Conservation (phyloP, 2,329 filamentous ascomycete genomes). For the Chaetomiaceae sp. region DNA sequence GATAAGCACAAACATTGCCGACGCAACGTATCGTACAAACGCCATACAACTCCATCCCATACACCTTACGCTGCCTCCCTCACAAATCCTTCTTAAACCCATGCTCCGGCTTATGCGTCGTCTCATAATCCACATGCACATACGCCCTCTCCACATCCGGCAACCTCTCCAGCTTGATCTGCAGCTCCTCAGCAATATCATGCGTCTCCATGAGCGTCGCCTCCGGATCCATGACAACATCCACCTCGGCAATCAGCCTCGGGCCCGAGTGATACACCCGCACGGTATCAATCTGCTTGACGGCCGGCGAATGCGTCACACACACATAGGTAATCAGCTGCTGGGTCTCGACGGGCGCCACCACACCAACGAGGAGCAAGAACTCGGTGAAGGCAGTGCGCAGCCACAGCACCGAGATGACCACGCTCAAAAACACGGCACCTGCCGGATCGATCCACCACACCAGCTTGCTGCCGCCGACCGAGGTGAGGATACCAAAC, state of each 20-base stretch:
- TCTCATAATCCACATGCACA: slow-evolving; percentile 97
- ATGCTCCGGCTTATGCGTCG: slow-evolving; percentile 88
- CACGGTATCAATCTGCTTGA: slow-evolving; percentile 89
- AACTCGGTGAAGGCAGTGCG: slow-evolving; percentile 86
- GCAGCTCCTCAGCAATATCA: slow-evolving; percentile 88
- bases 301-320: slow-evolving; percentile 80
- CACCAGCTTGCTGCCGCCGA: slow-evolving; percentile 80
- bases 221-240: slow-evolving; percentile 84
- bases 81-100: slow-evolving; percentile 58
- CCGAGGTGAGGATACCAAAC: slow-evolving; percentile 83
- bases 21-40: too few relatives aligned
- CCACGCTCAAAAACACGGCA: slow-evolving; percentile 73
- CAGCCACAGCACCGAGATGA: slow-evolving; percentile 79
- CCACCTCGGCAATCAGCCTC: slow-evolving; percentile 88
- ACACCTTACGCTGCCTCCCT: not conserved
- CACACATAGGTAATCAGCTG: slow-evolving; percentile 95
- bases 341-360: slow-evolving; percentile 77
- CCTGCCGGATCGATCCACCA: slow-evolving; percentile 98
- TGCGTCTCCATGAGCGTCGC: slow-evolving; percentile 74
- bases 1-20: too few relatives aligned
- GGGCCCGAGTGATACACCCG: slow-evolving; percentile 88
- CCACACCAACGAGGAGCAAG: slow-evolving; percentile 82
- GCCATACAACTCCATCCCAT: not conserved
- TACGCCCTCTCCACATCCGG: slow-evolving; percentile 92
- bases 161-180: slow-evolving; percentile 88